Base-by-base conservation (phyloP, 2,329 filamentous ascomycete genomes). In the Cercospora canescens region DNA sequence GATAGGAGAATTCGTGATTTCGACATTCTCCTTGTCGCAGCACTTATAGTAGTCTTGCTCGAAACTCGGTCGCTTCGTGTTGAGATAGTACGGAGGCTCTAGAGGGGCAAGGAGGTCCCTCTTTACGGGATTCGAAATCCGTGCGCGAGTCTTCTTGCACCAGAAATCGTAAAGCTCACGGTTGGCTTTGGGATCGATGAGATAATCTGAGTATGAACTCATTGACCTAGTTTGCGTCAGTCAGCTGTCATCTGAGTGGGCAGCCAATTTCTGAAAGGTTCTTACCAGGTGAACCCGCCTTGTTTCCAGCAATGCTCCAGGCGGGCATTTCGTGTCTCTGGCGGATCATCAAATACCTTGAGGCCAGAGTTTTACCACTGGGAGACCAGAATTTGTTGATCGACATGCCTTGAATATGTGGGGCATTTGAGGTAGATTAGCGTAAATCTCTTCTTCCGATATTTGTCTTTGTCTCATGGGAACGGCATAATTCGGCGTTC, bases 401-500 rank as follows among this genome's bases (percentile, higher is more conserved):
- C 66, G 34, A 37, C 65, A 70, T 1, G 59, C 64, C n/a, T 67
- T 57, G 54, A 69, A 69, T 0, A 65, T 54, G n/a, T 61, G 64
- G 1, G 24, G 45, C 1, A 65, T 58, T 26, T 67, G 67, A 1
- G 58, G 37, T 54, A 64, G 59, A n/a, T 52, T 55, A 26, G 60
- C 45, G 39, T 64, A 63, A 30, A 69, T 69, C 37, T 87, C 84
- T 59, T 83, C 80, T 3, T 73, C 76, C 0, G 81, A 82, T 34
- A 88, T 77, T 1, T 77, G 45, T 4, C 80, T 77, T 63, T 84
- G 82, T 4, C 82, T 80, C 86, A 91, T 89, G 0, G 88, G 88
- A 1, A 91, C 72, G 0, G 86, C 86, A 5, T 89, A 79, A 65
- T 90, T 91, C 0, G 89, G 88, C 0, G 88, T 90, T 12, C 89